Base-by-base conservation (phyloP, 306 rosid genomes). In the Quercus rubra region DNA sequence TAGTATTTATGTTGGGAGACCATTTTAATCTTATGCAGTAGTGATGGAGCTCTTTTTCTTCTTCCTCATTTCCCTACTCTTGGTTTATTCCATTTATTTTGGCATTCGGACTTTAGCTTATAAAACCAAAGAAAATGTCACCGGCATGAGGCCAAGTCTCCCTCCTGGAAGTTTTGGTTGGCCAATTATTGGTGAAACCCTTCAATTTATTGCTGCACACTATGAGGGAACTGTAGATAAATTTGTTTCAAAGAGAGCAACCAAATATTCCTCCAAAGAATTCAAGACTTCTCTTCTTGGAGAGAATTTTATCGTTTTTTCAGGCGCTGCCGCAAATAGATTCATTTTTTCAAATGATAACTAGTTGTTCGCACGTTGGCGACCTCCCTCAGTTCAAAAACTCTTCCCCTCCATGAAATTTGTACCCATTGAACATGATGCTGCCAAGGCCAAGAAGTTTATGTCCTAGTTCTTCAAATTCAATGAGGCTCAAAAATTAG, bases 121-220 rank as follows among this genome's bases (percentile, higher is more conserved):
- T 62, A 25, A 13, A 62, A 62, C 68, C 9, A 62, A 62, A 62
- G 68, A 62, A 62, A 27, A 62, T 27, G 68, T 62, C 13, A 25
- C 68, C 15, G 14, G 17, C 66, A 59, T 28, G 31, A 21, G 17
- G 12, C 68, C 35, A 25, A 25, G 33, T 1, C 81, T 62, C 6
- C 78, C 85, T 8, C 79, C 74, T 0, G 77, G 77, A 7, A 83
- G 78, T 71, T 79, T 79, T 7, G 85, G 85, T 19, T 77, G 85
- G 85, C 81, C 85, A 3, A 61, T 81, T 13, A 54, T 79, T 1
- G 77, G 81, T 6, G 78, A 79, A 43, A 43, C 86, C 5, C 10
- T 75, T 1, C 68, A 62, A 62, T 62, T 62, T 13, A 11, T 62
- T 31, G 68, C 35, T 62, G 68, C 68, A 62, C 13, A 4, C 4